Conservation (phyloP, 352 stramenopile genomes). For the Globisporangium canariense region DNA sequence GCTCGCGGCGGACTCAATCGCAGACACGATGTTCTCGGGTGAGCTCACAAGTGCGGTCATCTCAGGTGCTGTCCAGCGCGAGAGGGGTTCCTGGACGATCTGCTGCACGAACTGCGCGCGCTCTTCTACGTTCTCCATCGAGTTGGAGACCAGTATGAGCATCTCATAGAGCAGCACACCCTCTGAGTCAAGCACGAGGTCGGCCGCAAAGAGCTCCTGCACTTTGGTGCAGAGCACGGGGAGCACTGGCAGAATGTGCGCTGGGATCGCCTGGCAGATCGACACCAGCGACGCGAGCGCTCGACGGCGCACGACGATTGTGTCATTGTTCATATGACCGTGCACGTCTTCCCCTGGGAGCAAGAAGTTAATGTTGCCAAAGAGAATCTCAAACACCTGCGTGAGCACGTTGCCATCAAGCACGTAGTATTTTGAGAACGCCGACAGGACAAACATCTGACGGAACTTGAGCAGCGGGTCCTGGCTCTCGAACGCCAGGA, state of each 20-base stretch:
- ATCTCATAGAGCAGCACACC: constrained; percentile 81
- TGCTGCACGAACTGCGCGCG: constrained; percentile 65
- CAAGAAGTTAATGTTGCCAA: constrained; percentile 69
- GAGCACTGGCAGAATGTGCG: constrained; percentile 73
- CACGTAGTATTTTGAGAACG: constrained; percentile 77
- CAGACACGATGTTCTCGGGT: constrained; percentile 46
- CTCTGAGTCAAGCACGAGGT: constrained; percentile 73
- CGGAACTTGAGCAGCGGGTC: constrained; percentile 76
- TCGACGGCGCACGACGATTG: constrained; percentile 64
- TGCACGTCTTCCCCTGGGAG: constrained; percentile 66
- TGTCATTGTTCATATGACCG: constrained; percentile 59
- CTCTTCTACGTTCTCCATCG: constrained; percentile 60
- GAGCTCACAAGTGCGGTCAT: constrained; percentile 60
- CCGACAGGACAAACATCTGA: constrained; percentile 60
- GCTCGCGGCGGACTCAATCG: constrained; percentile 39
- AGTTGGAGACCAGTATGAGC: constrained; percentile 78
- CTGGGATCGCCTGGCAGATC: constrained; percentile 73
- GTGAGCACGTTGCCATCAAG: constrained; percentile 56
- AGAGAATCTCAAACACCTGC: constrained; percentile 72
- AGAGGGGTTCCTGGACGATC: constrained; percentile 66
- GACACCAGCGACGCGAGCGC: constrained; percentile 68
- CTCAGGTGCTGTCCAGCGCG: constrained; percentile 61
- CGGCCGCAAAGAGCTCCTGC: constrained; percentile 62
- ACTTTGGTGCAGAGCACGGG: constrained; percentile 66
- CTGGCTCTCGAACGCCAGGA: constrained; percentile 48